A percentile compares a stretch with the other conserved stretches of the same genome.
Conservation (phyloP, 345 rosid species). For the Populus davidiana region DNA sequence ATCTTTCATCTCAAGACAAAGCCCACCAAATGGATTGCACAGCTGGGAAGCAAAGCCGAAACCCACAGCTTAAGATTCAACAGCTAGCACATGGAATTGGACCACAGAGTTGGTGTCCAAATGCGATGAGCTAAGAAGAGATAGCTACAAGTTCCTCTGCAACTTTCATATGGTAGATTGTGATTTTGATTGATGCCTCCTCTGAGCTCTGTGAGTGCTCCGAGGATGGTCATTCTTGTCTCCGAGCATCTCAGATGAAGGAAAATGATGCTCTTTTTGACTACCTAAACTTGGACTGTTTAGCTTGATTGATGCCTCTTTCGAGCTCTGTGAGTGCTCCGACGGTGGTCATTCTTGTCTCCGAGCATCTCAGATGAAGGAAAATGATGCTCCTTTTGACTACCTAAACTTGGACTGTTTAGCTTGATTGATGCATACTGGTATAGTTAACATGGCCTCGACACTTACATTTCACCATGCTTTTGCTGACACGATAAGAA, state of each 20-base stretch:
- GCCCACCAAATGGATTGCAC: neutral
- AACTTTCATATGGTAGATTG: neutral
- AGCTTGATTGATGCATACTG: too few species aligned
- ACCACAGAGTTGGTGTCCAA: too few species aligned
- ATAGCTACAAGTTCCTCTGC: neutral
- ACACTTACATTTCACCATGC: too few species aligned
- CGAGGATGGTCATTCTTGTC: neutral
- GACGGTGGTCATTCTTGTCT: neutral
- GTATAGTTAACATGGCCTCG: too few species aligned
- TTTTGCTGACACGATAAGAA: too few species aligned
- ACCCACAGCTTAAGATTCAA: neutral
- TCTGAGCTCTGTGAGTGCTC: neutral
- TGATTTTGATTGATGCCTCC: neutral
- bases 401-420: neutral
- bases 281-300: neutral
- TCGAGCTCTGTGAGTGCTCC: neutral
- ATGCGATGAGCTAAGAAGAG: too few species aligned
- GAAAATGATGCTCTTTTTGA: too few species aligned
- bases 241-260: too few species aligned
- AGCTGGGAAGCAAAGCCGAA: neutral
- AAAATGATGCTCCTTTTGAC: neutral
- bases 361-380: too few species aligned
- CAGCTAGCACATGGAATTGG: neutral
- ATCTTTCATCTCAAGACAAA: neutral
- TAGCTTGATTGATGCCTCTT: too few species aligned